Conservation (phyloP, 352 stramenopile genomes). For the Pythium monospermum region DNA sequence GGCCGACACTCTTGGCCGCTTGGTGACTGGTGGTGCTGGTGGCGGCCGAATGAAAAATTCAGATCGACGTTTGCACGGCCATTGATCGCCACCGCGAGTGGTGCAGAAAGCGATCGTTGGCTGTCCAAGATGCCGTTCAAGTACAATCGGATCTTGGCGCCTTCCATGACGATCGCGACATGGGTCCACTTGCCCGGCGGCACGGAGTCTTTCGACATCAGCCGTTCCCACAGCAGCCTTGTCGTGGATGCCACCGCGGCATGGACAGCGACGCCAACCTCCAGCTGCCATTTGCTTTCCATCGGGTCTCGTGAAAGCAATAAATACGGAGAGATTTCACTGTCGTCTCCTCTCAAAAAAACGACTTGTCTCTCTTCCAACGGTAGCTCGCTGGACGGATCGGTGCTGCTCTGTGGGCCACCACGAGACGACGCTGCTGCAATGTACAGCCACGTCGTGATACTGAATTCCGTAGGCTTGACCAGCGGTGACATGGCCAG, state of each 20-base stretch:
- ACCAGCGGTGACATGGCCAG: constrained; percentile 44
- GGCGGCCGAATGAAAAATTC: constrained; percentile 51
- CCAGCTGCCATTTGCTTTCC: constrained; percentile 36
- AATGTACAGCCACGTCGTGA: constrained; percentile 84
- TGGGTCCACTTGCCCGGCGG: constrained; percentile 71
- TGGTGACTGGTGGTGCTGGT: background rate
- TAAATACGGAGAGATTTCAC: constrained; percentile 62
- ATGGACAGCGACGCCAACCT: constrained; percentile 47
- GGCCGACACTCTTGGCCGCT: background rate
- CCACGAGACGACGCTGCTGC: background rate
- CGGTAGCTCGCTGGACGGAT: background rate
- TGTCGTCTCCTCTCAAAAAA: constrained; percentile 58
- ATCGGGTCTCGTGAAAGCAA: constrained; percentile 37
- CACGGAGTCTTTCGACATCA: constrained; percentile 76
- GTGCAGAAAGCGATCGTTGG: constrained; percentile 55
- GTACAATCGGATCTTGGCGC: constrained; percentile 84
- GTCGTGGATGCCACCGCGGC: background rate
- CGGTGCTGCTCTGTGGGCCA: background rate
- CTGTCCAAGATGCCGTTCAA: constrained; percentile 86
- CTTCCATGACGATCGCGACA: constrained; percentile 83
- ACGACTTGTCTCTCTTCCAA: constrained; percentile 47
- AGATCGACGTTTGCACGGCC: constrained; percentile 34
- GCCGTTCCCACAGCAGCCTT: constrained; percentile 38
- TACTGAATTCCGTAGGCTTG: constrained; percentile 82
- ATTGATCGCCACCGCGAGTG: constrained; percentile 26